These are phyloP conservation scores for Eremomyces bilateralis DNA, from an alignment of 495 filamentous ascomycete species.

Conservation along the genomic window DNA sequence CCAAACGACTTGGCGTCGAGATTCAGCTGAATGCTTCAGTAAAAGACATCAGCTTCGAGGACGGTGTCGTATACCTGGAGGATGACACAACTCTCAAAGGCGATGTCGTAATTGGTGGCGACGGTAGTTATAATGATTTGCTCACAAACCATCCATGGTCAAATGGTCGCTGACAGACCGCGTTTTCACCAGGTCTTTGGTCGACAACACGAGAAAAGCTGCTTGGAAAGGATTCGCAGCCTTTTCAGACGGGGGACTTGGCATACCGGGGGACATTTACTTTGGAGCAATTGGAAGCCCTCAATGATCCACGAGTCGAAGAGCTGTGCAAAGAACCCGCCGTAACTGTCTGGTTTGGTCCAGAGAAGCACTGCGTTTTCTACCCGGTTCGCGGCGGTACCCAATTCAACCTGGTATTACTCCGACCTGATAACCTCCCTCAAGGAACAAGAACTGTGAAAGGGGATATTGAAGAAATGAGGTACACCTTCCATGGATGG, in stretches of 20 bases:
- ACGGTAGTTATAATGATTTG: constrained; percentile 19
- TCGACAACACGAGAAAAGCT: background rate
- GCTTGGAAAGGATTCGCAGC: background rate
- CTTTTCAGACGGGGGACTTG: background rate
- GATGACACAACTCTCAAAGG: constrained; percentile 6
- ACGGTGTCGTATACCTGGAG: constrained; percentile 9
- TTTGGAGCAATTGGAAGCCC: background rate
- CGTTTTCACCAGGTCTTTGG: background rate
- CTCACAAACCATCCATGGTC: constrained; percentile 17
- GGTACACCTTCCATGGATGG: background rate
- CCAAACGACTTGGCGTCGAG: constrained; percentile 19
- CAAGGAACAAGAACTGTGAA: background rate
- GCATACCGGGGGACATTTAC: background rate
- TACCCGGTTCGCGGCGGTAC: background rate
- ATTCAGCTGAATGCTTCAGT: constrained; percentile 35
- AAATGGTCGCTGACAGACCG: constrained; percentile 47
- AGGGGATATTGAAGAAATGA: background rate
- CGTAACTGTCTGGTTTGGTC: background rate
- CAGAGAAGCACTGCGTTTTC: background rate
- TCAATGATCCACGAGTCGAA: background rate
- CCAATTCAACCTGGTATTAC: background rate
- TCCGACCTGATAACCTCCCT: background rate
- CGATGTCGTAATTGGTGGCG: constrained; percentile 25
- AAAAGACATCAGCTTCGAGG: constrained; percentile 10
- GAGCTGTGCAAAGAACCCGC: background rate